These are phyloP conservation scores for Eucalyptus shirleyi DNA, from an alignment of 345 rosid species.

Conservation along the genomic window DNA sequence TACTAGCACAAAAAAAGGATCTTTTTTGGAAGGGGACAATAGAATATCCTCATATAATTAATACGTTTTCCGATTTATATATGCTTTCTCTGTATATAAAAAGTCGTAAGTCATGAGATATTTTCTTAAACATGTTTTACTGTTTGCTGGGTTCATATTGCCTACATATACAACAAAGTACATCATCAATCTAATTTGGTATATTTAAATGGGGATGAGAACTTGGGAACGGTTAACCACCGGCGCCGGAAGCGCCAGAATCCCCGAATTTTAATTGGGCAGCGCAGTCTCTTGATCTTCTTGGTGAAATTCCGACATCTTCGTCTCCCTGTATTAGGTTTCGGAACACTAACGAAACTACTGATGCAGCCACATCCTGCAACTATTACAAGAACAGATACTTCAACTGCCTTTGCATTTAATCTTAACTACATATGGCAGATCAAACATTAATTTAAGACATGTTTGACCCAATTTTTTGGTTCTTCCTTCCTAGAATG, in stretches of 20 bases:
- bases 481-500: background rate
- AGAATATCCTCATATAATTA: background rate
- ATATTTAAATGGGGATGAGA: conserved; percentile 38
- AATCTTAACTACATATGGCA: background rate
- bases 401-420: background rate
- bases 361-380: conserved; percentile 21
- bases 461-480: background rate
- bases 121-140: background rate
- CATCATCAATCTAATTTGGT: conserved; percentile 13
- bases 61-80: background rate
- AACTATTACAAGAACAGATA: background rate
- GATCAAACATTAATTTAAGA: background rate
- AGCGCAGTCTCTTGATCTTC: conserved; percentile 46
- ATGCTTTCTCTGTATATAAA: background rate
- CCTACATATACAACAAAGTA: background rate
- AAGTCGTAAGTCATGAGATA: background rate
- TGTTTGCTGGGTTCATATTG: background rate
- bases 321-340: conserved; percentile 20
- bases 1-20: background rate
- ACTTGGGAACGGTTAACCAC: conserved; percentile 43
- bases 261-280: conserved; percentile 52
- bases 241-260: conserved; percentile 40
- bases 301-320: conserved; percentile 31
- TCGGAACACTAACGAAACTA: conserved; percentile 22
- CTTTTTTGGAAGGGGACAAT: background rate